phyloP scores from a whole-genome alignment of 306 rosid species.

The Dalbergia oliveri region DNA sequence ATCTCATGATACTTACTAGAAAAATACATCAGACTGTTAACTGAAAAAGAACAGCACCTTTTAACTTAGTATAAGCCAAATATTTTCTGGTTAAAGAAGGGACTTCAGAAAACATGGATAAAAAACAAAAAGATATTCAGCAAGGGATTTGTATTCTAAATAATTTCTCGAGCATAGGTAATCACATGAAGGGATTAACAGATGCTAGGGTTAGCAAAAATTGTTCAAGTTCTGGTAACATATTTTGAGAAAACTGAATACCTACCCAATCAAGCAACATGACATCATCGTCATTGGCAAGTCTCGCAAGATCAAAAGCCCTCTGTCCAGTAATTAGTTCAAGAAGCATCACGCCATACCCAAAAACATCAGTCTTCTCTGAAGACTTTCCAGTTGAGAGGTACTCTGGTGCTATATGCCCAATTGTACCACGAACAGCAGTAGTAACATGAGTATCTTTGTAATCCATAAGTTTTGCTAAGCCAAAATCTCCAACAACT shows the following conservation, averaged over 20 bases:
- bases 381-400: conserved; percentile 94
- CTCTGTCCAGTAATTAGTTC: conserved; percentile 96
- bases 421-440: conserved; percentile 93
- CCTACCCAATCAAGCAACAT: conserved; percentile 97
- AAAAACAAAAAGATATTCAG: too few species aligned
- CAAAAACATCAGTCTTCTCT: conserved; percentile 95
- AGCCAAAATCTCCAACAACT: conserved; percentile 94
- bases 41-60: neutral
- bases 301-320: conserved; percentile 97
- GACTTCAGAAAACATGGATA: neutral
- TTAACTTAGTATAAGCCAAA: neutral
- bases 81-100: neutral
- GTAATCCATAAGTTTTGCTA: conserved; percentile 94
- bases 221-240: conserved; percentile 24
- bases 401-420: conserved; percentile 96
- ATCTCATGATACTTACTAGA: neutral
- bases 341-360: conserved; percentile 98
- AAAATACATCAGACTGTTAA: conserved; percentile 7
- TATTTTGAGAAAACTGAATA: conserved; percentile 10
- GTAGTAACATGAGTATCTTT: conserved; percentile 95
- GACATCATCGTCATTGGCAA: conserved; percentile 86
- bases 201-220: neutral
- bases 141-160: neutral
- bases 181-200: conserved; percentile 18
- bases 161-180: neutral